phyloP scores from a whole-genome alignment of 441 rosid genomes.

The Pelargonium citronellum region DNA sequence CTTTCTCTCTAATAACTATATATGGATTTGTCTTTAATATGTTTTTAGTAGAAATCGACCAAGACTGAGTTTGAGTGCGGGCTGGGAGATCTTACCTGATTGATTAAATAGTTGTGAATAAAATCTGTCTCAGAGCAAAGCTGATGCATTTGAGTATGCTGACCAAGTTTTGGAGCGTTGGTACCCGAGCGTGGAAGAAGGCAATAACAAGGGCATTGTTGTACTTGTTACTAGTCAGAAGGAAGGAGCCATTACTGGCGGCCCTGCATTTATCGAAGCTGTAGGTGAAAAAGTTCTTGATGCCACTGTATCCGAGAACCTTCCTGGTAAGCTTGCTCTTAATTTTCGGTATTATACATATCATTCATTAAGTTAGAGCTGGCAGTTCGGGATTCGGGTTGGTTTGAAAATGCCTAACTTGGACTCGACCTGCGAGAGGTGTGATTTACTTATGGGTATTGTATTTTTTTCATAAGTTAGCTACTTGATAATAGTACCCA shows the following conservation, averaged over 20 bases:
- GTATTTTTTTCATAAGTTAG: neutral
- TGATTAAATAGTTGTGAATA: slow-evolving; percentile 11
- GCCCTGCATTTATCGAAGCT: slow-evolving; percentile 80
- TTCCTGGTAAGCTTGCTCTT: slow-evolving; percentile 57
- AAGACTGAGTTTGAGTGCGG: slow-evolving; percentile 5
- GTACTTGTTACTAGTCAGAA: slow-evolving; percentile 88
- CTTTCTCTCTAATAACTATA: neutral
- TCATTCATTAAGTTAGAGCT: neutral
- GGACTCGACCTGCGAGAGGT: too few species aligned
- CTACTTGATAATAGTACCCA: neutral
- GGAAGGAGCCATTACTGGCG: slow-evolving; percentile 93
- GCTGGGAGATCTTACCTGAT: neutral
- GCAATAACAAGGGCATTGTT: slow-evolving; percentile 79
- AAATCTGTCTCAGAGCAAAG: slow-evolving; percentile 66
- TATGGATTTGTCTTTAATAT: neutral
- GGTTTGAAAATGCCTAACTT: too few species aligned
- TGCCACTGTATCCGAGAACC: slow-evolving; percentile 83
- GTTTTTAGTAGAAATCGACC: neutral
- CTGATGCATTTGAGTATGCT: slow-evolving; percentile 98
- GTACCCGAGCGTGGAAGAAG: slow-evolving; percentile 86
- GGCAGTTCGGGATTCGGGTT: too few species aligned
- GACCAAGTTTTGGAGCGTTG: slow-evolving; percentile 89
- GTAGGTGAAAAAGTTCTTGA: slow-evolving; percentile 80
- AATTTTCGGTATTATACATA: neutral
- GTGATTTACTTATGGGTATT: neutral